Evolutionary conservation across 2,329 filamentous ascomycete species (phyloP).

Genomic region (Exophiala bonariae): DNA sequence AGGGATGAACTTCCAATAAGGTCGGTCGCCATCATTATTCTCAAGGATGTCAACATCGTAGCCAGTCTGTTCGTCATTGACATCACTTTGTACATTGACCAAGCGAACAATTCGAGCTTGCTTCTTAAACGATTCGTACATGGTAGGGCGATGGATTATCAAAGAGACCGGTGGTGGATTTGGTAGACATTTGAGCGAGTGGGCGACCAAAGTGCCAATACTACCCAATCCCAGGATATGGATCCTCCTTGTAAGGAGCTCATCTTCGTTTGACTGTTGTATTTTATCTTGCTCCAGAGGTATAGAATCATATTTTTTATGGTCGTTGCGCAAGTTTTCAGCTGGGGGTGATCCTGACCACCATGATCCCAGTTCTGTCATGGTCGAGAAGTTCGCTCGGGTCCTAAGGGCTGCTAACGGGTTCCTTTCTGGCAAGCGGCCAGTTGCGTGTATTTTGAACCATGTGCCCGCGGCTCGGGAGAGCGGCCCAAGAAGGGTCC

Average conservation of each 20-base stretch:
- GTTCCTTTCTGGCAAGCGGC: neutral
- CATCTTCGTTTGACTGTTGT: slow-evolving; percentile 18
- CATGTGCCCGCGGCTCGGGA: slow-evolving; percentile 28
- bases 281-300: slow-evolving; percentile 10
- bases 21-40: neutral
- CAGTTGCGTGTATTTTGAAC: neutral
- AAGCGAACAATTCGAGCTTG: slow-evolving; percentile 33
- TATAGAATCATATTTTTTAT: slow-evolving; percentile 13
- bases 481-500: slow-evolving; percentile 34
- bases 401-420: neutral
- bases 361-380: slow-evolving; percentile 24
- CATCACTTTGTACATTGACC: slow-evolving; percentile 38
- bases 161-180: slow-evolving; percentile 73
- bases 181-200: slow-evolving; percentile 63
- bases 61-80: slow-evolving; percentile 43
- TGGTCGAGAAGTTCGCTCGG: slow-evolving; percentile 14
- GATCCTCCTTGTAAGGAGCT: slow-evolving; percentile 51
- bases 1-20: slow-evolving; percentile 14
- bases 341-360: slow-evolving; percentile 12
- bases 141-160: slow-evolving; percentile 63
- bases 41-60: slow-evolving; percentile 44
- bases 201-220: slow-evolving; percentile 76
- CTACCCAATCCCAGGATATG: slow-evolving; percentile 81
- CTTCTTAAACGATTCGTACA: slow-evolving; percentile 37
- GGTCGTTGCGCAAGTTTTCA: neutral